Evolutionary conservation across 768 basidiomycete genomes (phyloP).

Genomic region (Suillus paluster): DNA sequence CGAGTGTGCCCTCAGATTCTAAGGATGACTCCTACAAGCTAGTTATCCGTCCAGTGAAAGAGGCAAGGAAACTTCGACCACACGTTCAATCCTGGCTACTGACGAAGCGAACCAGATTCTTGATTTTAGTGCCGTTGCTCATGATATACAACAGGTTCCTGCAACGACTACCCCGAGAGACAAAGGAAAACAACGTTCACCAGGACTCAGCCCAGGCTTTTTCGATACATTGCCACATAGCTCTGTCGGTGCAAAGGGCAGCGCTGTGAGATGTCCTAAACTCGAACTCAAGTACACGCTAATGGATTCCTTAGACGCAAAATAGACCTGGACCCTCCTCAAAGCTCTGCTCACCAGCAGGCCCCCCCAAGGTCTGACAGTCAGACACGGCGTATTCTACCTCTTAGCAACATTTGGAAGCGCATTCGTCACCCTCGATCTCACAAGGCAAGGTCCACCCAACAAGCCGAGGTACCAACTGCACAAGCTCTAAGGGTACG

Average conservation of each 20-base stretch:
- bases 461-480: neutral
- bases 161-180: neutral
- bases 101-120: neutral
- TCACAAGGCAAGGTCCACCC: neutral
- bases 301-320: neutral
- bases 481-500: constrained; percentile 1
- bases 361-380: neutral
- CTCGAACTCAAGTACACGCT: neutral
- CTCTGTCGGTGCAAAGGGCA: too few relatives aligned
- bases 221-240: neutral
- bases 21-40: neutral
- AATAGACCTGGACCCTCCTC: neutral
- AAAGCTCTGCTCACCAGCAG: neutral
- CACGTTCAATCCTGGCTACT: neutral
- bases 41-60: neutral
- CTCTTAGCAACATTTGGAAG: neutral
- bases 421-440: neutral
- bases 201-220: neutral
- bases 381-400: neutral
- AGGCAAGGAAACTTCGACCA: neutral
- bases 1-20: neutral
- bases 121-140: neutral
- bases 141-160: neutral
- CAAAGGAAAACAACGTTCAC: neutral
- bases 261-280: neutral